Percentiles rank a stretch among this genome's conserved stretches.
phyloP scores from a whole-genome alignment of 2,329 filamentous ascomycete species.

The Pseudogymnoascus sp. region DNA sequence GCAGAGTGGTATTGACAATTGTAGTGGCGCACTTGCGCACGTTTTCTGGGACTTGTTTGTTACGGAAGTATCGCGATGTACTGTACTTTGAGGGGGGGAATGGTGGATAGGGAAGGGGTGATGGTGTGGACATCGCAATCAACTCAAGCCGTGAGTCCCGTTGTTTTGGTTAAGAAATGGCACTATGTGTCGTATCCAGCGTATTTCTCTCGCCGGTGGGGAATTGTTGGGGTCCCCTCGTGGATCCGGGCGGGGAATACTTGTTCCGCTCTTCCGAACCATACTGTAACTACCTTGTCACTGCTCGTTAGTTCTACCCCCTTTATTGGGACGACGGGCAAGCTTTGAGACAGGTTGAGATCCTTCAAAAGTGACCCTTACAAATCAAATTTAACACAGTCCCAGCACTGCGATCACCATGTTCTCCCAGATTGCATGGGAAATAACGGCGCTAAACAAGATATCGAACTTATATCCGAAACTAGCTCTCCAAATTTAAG shows the following conservation, averaged over 20 bases:
- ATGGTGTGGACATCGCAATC: not conserved
- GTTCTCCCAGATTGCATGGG: not conserved
- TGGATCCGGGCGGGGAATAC: not conserved
- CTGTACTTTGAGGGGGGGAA: not conserved
- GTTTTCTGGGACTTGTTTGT: not conserved
- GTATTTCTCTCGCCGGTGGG: not conserved
- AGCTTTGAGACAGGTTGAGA: not conserved
- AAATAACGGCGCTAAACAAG: not conserved
- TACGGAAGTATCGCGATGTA: not conserved
- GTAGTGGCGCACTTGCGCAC: not conserved
- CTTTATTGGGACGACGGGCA: not conserved
- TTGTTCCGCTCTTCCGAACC: not conserved
- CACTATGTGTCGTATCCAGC: not conserved
- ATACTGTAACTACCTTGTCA: not conserved
- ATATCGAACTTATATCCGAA: constrained; percentile 1
- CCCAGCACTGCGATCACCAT: not conserved
- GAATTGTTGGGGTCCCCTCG: not conserved
- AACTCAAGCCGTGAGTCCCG: not conserved
- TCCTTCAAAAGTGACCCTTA: not conserved
- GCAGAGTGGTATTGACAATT: not conserved
- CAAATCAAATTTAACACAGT: constrained; percentile 4
- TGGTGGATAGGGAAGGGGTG: not conserved
- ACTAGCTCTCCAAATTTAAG: not conserved
- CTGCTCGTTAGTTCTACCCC: not conserved
- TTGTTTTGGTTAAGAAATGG: constrained; percentile 5